phyloP scores from a whole-genome alignment of 495 filamentous ascomycete species.

The Pyrenopolyporus hunteri region DNA sequence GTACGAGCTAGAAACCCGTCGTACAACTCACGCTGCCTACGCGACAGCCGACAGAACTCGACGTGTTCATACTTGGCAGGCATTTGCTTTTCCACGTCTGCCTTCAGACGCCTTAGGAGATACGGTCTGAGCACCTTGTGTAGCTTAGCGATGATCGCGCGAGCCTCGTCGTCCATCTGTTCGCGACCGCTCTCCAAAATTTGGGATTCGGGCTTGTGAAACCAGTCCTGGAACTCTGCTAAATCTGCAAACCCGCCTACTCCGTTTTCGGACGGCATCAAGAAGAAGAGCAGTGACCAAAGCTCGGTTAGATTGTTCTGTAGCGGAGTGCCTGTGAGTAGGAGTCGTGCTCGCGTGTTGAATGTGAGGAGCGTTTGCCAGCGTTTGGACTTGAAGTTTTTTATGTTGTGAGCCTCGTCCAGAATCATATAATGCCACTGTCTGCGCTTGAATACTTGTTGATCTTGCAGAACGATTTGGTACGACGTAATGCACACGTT shows the following conservation, averaged over 20 bases:
- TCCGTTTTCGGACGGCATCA: conserved; percentile 88
- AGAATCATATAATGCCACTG: conserved; percentile 98
- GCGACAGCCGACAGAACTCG: conserved; percentile 91
- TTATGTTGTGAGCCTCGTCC: conserved; percentile 99
- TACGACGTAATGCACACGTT: conserved; percentile 98
- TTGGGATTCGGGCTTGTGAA: conserved; percentile 89
- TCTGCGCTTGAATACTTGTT: conserved; percentile 89
- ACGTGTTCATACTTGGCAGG: conserved; percentile 97
- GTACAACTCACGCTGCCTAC: conserved; percentile 92
- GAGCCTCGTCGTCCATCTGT: conserved; percentile 89
- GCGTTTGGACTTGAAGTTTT: conserved; percentile 95
- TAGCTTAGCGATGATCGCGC: conserved; percentile 84
- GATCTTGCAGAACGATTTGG: conserved; percentile 91
- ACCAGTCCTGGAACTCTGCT: conserved; percentile 91
- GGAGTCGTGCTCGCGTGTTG: conserved; percentile 81
- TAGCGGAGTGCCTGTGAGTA: conserved; percentile 93
- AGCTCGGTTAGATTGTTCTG: conserved; percentile 97
- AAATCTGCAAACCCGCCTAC: conserved; percentile 88
- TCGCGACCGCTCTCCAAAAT: conserved; percentile 94
- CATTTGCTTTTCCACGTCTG: conserved; percentile 99
- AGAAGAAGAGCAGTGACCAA: conserved; percentile 96
- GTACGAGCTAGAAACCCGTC: conserved; percentile 96
- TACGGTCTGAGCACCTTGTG: conserved; percentile 94
- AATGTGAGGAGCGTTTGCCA: conserved; percentile 96
- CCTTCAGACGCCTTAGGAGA: conserved; percentile 89